These are phyloP conservation scores for Juncus inflexus DNA, from an alignment of 176 grass and related monocot species.

Conservation along the genomic window DNA sequence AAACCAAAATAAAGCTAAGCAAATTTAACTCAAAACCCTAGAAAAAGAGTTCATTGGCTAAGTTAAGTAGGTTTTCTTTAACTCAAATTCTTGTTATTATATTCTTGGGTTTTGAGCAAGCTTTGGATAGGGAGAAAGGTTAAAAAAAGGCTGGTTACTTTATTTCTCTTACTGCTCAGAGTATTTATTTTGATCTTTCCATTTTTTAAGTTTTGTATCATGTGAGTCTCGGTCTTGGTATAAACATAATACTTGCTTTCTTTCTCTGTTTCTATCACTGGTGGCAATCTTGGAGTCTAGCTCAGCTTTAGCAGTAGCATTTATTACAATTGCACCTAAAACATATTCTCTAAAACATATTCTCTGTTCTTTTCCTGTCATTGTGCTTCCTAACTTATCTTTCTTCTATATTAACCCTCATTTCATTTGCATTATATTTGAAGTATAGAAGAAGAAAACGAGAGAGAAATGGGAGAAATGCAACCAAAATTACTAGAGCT, in stretches of 20 bases:
- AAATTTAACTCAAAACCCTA: slow-evolving; percentile 7
- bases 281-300: slow-evolving; percentile 13
- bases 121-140: slow-evolving; percentile 32
- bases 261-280: slow-evolving; percentile 16
- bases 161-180: slow-evolving; percentile 23
- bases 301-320: slow-evolving; percentile 18
- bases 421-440: slow-evolving; percentile 15
- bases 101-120: slow-evolving; percentile 13
- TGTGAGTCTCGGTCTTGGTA: slow-evolving; percentile 15
- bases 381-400: too few species aligned
- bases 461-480: slow-evolving; percentile 20
- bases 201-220: slow-evolving; percentile 20
- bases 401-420: slow-evolving; percentile 20
- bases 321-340: slow-evolving; percentile 7
- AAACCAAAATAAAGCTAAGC: slow-evolving; percentile 5
- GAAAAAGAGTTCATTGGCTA: slow-evolving; percentile 4
- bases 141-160: slow-evolving; percentile 27
- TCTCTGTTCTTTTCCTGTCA: background rate
- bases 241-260: slow-evolving; percentile 14
- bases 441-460: slow-evolving; percentile 8
- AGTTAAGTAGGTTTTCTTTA: background rate
- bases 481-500: slow-evolving; percentile 30
- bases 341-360: slow-evolving; percentile 17
- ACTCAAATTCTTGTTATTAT: slow-evolving; percentile 9
- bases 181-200: slow-evolving; percentile 21